phyloP scores from a whole-genome alignment of 1,284 basidiomycete species.

The Cystobasidium slooffiae region DNA sequence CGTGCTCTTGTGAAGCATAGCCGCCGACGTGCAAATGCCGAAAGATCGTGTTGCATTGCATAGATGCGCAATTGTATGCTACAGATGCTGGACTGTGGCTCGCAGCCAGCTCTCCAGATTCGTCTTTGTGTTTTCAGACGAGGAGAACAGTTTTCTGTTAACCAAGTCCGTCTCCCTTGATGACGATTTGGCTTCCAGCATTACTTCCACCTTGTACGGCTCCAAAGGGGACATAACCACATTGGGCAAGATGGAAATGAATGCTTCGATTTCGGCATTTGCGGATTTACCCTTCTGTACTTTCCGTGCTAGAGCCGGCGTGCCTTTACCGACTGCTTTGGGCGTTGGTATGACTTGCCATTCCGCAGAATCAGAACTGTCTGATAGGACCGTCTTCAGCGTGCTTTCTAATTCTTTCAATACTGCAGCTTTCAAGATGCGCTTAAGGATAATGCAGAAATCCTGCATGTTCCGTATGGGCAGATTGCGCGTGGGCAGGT shows the following conservation, averaged over 20 bases:
- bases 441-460: constrained; percentile 3
- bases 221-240: not conserved
- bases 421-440: constrained; percentile 7
- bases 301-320: constrained; percentile 30
- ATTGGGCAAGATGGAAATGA: constrained; percentile 10
- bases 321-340: constrained; percentile 5
- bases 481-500: constrained; percentile 25
- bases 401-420: constrained; percentile 13
- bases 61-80: not conserved
- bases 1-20: too few species aligned
- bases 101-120: not conserved
- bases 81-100: not conserved
- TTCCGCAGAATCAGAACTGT: not conserved
- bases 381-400: not conserved
- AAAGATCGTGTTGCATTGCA: not conserved
- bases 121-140: not conserved
- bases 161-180: not conserved
- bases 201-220: not conserved
- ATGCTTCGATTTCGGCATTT: constrained; percentile 1
- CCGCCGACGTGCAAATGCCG: too few species aligned
- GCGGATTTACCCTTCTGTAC: not conserved
- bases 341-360: constrained; percentile 30
- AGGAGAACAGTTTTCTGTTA: constrained; percentile 1
- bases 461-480: not conserved
- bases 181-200: not conserved